phyloP scores from a whole-genome alignment of 108 stramenopile genomes.

The Skeletonema potamos region DNA sequence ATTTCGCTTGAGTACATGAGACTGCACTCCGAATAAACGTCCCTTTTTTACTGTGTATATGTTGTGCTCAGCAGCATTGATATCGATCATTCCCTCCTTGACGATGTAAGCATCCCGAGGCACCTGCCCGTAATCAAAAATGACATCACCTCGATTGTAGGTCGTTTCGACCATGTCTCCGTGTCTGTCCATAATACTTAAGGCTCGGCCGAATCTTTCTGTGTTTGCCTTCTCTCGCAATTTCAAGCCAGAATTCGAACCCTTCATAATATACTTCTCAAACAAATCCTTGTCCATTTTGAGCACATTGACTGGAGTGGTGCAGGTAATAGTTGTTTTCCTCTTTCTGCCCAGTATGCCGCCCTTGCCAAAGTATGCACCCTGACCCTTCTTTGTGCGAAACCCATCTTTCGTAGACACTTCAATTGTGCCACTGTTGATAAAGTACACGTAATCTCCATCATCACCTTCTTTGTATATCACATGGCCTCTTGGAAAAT shows the following conservation, averaged over 20 bases:
- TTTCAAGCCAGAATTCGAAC: conserved; percentile 32
- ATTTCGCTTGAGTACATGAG: conserved; percentile 26
- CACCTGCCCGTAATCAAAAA: conserved; percentile 41
- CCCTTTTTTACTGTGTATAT: conserved; percentile 38
- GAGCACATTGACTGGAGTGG: conserved; percentile 2
- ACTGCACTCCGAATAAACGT: conserved; percentile 38
- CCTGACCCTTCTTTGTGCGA: conserved; percentile 45
- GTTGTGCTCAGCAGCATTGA: conserved; percentile 39
- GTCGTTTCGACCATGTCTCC: conserved; percentile 23
- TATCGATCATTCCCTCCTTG: conserved; percentile 56
- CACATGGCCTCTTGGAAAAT: conserved; percentile 79
- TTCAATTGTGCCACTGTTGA: conserved; percentile 82
- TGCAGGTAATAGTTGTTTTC: conserved; percentile 41
- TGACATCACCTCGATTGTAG: conserved; percentile 34
- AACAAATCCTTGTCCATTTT: conserved; percentile 41
- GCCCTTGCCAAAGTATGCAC: conserved; percentile 55
- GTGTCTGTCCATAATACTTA: conserved; percentile 24
- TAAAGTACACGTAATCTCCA: conserved; percentile 86
- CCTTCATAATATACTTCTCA: conserved; percentile 43
- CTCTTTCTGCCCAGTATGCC: conserved; percentile 29
- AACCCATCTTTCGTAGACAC: conserved; percentile 47
- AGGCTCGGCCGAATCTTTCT: conserved; percentile 35
- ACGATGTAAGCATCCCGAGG: conserved; percentile 53
- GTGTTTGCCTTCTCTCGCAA: conserved; percentile 42
- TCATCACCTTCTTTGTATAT: conserved; percentile 79